Percentiles rank a stretch among this genome's conserved stretches.
Conservation (phyloP, 2,329 filamentous ascomycete genomes). For the Lizonia empirigonia region DNA sequence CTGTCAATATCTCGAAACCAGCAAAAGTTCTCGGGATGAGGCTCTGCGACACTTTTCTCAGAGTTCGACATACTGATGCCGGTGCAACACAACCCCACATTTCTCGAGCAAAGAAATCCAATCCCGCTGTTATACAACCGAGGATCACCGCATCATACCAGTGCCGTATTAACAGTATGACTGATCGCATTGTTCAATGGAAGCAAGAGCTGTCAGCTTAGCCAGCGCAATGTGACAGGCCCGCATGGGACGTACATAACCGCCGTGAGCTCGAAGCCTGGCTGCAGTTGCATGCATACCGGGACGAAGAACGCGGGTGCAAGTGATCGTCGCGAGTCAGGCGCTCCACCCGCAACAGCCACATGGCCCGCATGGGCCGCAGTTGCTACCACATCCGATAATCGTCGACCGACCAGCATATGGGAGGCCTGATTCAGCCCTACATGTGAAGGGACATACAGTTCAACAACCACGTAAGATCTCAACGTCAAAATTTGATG, state of each 20-base stretch:
- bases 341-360: constrained; percentile 9
- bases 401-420: too few species aligned
- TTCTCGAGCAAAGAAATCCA: neutral
- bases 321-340: constrained; percentile 21
- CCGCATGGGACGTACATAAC: constrained; percentile 34
- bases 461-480: too few species aligned
- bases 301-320: constrained; percentile 22
- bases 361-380: constrained; percentile 5
- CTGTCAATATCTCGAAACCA: too few species aligned
- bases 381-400: too few species aligned
- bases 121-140: constrained; percentile 1
- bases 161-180: neutral
- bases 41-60: neutral
- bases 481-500: too few species aligned
- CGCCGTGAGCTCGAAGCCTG: constrained; percentile 23
- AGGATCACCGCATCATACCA: neutral
- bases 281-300: constrained; percentile 27
- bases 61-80: neutral
- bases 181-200: neutral
- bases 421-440: too few species aligned
- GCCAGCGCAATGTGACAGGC: constrained; percentile 32
- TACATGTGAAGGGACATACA: too few species aligned
- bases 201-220: constrained; percentile 10
- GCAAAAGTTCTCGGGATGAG: neutral
- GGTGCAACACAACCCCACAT: constrained; percentile 1